These are phyloP conservation scores for Trametes elegans DNA, from an alignment of 768 basidiomycete genomes.

Conservation along the genomic window DNA sequence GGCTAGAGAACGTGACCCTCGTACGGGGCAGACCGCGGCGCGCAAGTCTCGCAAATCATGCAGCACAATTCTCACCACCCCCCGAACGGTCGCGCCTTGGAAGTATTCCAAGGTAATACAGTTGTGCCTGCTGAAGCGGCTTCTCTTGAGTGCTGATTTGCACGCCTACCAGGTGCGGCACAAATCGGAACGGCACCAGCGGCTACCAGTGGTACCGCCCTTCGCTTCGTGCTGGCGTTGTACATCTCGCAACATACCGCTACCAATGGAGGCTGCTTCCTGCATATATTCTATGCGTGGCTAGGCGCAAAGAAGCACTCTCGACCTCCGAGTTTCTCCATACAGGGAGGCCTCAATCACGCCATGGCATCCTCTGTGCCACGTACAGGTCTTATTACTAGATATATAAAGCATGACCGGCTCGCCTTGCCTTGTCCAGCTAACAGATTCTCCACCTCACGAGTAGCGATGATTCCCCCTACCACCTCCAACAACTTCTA, in stretches of 20 bases:
- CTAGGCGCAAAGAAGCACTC: neutral
- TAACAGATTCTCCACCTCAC: neutral
- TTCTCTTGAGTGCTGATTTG: no score
- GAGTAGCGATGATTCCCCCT: neutral
- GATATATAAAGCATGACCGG: neutral
- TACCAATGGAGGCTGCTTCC: neutral
- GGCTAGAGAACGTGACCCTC: neutral
- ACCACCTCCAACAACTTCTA: conserved; percentile 17
- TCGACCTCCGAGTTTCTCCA: neutral
- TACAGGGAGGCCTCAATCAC: neutral
- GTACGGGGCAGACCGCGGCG: neutral
- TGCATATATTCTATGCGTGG: neutral
- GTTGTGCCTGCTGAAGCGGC: no score
- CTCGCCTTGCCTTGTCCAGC: no score
- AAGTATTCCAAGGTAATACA: no score
- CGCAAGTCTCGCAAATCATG: neutral
- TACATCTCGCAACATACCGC: no score
- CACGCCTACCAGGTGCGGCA: no score
- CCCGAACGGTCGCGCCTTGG: no score
- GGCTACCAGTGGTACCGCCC: no score
- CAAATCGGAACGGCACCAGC: no score
- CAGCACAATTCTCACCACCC: no score
- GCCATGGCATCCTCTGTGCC: neutral
- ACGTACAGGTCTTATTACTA: neutral
- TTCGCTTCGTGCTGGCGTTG: no score